Evolutionary conservation across 2,329 filamentous ascomycete genomes (phyloP).

Genomic region (Cladophialophora chaetospira): DNA sequence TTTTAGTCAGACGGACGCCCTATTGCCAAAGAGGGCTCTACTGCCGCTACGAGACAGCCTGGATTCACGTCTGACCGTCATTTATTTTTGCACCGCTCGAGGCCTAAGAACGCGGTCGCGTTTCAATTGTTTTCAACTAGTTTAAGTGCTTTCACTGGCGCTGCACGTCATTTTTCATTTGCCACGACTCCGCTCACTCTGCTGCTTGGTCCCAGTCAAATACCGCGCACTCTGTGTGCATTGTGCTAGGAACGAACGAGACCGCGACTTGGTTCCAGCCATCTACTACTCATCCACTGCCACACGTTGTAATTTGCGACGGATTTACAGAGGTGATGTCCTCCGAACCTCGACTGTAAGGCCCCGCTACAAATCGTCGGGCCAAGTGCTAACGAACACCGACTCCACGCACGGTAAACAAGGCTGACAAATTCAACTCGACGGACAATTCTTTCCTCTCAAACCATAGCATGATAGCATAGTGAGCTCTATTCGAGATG

Average conservation of each 20-base stretch:
- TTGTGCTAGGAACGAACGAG: neutral
- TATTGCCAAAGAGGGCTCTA: too few species aligned
- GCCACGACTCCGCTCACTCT: neutral
- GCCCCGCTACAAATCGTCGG: neutral
- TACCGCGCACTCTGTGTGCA: neutral
- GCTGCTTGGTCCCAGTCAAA: neutral
- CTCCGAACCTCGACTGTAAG: neutral
- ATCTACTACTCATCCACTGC: too few species aligned
- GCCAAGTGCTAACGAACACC: neutral
- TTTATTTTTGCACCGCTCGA: too few species aligned
- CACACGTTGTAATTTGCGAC: too few species aligned
- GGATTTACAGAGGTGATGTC: neutral
- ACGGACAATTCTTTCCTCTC: neutral
- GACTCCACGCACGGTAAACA: slow-evolving; percentile 6
- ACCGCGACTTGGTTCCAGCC: neutral
- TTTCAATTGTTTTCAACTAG: slow-evolving; percentile 4
- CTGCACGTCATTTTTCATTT: slow-evolving; percentile 5
- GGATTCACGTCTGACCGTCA: too few species aligned
- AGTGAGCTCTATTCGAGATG: neutral
- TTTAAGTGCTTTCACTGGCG: neutral
- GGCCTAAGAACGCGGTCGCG: slow-evolving; percentile 15
- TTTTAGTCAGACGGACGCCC: too few species aligned
- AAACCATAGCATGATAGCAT: neutral
- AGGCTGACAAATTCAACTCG: slow-evolving; percentile 24
- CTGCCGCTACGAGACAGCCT: too few species aligned